Evolutionary conservation across 1,139 yeast species (phyloP).

Genomic region (Blastobotrys proliferans): DNA sequence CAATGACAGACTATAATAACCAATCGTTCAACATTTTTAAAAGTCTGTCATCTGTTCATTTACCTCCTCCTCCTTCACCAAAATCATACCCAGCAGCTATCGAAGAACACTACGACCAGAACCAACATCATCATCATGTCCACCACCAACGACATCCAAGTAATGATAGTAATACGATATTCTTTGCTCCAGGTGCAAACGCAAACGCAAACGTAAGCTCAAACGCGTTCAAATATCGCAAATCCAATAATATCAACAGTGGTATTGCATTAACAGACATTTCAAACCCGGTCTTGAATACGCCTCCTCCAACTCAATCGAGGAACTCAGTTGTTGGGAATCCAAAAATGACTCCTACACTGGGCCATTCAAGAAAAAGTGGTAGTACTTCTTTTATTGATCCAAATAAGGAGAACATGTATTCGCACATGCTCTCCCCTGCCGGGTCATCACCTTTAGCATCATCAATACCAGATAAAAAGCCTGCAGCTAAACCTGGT

Average conservation of each 20-base stretch:
- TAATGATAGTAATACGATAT: background rate
- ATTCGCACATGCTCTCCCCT: constrained; percentile 21
- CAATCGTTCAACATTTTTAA: constrained; percentile 36
- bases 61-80: constrained; percentile 42
- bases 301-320: constrained; percentile 19
- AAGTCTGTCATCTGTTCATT: constrained; percentile 42
- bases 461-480: constrained; percentile 5
- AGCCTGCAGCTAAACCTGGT: constrained; percentile 5
- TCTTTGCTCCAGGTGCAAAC: constrained; percentile 12
- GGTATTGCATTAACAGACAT: constrained; percentile 13
- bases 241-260: constrained; percentile 24
- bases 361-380: background rate
- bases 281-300: constrained; percentile 17
- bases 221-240: constrained; percentile 16
- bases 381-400: background rate
- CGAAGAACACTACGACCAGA: background rate
- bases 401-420: constrained; percentile 16
- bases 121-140: constrained; percentile 5
- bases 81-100: constrained; percentile 4
- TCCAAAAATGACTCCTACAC: constrained; percentile 1
- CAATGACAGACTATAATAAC: constrained; percentile 9
- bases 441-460: constrained; percentile 18
- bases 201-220: background rate
- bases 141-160: background rate
- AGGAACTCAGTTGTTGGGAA: constrained; percentile 2